These are phyloP conservation scores for Cyclotella baltica DNA, from an alignment of 108 stramenopile genomes.

Conservation along the genomic window DNA sequence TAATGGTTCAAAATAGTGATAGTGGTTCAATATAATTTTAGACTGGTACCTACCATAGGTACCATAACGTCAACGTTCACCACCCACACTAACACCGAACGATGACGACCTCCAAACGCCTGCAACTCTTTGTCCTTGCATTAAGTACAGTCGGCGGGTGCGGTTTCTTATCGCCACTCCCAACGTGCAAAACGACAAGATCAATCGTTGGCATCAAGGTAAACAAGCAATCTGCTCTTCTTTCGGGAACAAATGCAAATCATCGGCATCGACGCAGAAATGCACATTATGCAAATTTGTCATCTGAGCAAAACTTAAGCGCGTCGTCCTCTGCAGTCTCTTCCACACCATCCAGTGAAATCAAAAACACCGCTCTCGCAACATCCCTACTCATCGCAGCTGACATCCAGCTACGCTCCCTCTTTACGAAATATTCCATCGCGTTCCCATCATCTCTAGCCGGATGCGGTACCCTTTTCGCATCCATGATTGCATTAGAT, in stretches of 20 bases:
- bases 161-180: not conserved
- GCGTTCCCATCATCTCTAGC: constrained; percentile 54
- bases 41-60: no score
- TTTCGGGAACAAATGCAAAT: not conserved
- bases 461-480: constrained; percentile 48
- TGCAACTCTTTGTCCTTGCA: not conserved
- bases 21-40: no score
- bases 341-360: not conserved
- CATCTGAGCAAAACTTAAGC: not conserved
- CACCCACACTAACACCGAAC: no score
- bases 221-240: not conserved
- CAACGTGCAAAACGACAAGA: not conserved
- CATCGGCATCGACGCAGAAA: not conserved
- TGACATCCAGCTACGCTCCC: constrained; percentile 62
- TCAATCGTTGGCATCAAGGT: not conserved
- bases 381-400: constrained; percentile 53
- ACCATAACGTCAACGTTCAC: no score
- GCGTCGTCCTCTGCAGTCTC: not conserved
- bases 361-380: constrained; percentile 23
- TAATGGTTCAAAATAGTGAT: no score
- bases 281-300: not conserved
- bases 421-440: constrained; percentile 52
- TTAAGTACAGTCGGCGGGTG: not conserved
- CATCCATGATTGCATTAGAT: constrained; percentile 26
- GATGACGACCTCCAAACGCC: constrained; percentile 1